phyloP scores from a whole-genome alignment of 2,329 filamentous ascomycete genomes.

The Phaeoacremonium minimum region DNA sequence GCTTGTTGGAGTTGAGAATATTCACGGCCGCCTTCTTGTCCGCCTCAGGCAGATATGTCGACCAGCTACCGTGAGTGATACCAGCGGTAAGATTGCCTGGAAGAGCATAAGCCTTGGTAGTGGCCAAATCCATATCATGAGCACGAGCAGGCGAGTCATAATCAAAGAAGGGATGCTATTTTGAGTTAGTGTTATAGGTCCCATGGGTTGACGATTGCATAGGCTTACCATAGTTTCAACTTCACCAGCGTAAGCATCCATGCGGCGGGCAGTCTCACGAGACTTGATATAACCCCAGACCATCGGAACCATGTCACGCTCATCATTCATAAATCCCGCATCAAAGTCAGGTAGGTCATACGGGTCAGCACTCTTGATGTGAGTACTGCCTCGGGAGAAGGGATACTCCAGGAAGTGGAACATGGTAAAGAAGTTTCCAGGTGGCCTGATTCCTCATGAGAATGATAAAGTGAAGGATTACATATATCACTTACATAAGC shows the following conservation, averaged over 20 bases:
- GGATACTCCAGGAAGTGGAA: conserved; percentile 79
- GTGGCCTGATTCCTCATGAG: conserved; percentile 64
- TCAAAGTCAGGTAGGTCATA: conserved; percentile 77
- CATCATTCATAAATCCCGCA: conserved; percentile 80
- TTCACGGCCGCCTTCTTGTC: conserved; percentile 41
- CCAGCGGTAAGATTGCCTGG: conserved; percentile 67
- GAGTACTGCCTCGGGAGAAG: conserved; percentile 67
- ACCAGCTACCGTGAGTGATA: conserved; percentile 73
- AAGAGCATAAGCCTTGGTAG: conserved; percentile 72
- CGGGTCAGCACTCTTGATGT: conserved; percentile 67
- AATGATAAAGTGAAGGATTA: too few relatives aligned
- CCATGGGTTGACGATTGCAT: conserved; percentile 5
- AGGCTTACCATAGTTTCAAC: conserved; percentile 46
- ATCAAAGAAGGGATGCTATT: conserved; percentile 66
- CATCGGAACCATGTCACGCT: conserved; percentile 79
- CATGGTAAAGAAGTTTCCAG: conserved; percentile 80
- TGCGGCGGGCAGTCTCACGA: conserved; percentile 72
- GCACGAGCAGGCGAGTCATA: conserved; percentile 67
- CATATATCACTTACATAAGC: conserved; percentile 38
- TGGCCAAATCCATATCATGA: conserved; percentile 69
- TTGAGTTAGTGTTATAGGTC: conserved; percentile 24
- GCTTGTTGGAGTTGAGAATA: conserved; percentile 59
- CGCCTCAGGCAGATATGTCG: conserved; percentile 48
- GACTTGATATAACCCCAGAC: conserved; percentile 84
- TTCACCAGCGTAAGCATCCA: conserved; percentile 75